Evolutionary conservation across 352 stramenopile genomes (phyloP).

Genomic region (Globisporangium cylindrosporum): DNA sequence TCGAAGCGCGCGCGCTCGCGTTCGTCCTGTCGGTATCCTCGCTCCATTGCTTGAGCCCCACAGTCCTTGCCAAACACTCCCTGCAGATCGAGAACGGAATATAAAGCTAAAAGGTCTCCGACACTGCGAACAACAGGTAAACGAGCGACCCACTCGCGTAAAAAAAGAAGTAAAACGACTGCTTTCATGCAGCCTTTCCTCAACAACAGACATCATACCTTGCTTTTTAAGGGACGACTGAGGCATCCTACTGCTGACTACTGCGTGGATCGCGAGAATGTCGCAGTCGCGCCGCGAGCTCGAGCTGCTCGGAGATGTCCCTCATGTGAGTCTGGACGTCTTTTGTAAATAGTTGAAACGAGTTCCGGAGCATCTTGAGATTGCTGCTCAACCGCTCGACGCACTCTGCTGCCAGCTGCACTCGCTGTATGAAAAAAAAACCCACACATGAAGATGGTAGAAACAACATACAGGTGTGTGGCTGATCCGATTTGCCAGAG

Average conservation of each 20-base stretch:
- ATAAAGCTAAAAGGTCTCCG: not conserved
- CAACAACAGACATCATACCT: not conserved
- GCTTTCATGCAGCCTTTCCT: too few species aligned
- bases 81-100: not conserved
- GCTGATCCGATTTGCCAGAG: not conserved
- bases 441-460: not conserved
- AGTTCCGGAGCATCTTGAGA: constrained; percentile 45
- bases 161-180: constrained; percentile 7
- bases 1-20: constrained; percentile 35
- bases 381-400: constrained; percentile 36
- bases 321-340: constrained; percentile 56
- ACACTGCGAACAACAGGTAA: not conserved
- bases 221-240: not conserved
- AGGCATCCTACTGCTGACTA: not conserved
- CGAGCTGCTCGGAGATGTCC: constrained; percentile 44
- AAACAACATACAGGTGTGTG: not conserved
- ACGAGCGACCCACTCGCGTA: not conserved
- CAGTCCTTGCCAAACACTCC: not conserved
- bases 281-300: constrained; percentile 16
- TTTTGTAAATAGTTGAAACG: constrained; percentile 54
- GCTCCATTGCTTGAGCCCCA: constrained; percentile 34
- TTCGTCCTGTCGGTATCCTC: constrained; percentile 38
- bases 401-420: constrained; percentile 27
- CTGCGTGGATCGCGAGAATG: not conserved
- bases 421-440: constrained; percentile 21